These are phyloP conservation scores for Coprinopsis cinerea DNA, from an alignment of 768 basidiomycete species.

Conservation along the genomic window DNA sequence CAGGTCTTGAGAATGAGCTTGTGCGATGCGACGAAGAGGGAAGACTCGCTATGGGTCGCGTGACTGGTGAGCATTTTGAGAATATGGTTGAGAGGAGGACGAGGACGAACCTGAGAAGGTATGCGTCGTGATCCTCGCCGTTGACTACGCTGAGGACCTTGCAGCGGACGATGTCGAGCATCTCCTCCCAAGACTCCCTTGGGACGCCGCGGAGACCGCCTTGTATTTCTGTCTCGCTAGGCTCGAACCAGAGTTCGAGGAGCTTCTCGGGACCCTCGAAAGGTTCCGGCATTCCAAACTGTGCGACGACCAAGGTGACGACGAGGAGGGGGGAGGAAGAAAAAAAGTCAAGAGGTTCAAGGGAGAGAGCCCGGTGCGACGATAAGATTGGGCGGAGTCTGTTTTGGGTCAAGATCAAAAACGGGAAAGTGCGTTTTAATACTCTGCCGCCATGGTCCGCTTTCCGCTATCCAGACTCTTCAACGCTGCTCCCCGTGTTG, in stretches of 20 bases:
- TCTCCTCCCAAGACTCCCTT: slow-evolving; percentile 85
- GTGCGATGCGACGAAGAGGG: slow-evolving; percentile 91
- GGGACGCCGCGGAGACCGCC: slow-evolving; percentile 74
- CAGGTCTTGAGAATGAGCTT: slow-evolving; percentile 98
- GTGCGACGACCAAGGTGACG: no score
- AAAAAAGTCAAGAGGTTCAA: no score
- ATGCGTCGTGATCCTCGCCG: slow-evolving; percentile 90
- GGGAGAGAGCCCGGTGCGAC: no score
- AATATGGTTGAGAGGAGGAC: slow-evolving; percentile 7
- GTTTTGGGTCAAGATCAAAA: no score
- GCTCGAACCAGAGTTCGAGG: slow-evolving; percentile 96
- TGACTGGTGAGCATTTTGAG: slow-evolving; percentile 11
- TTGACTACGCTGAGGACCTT: slow-evolving; percentile 88
- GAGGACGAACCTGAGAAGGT: slow-evolving; percentile 79
- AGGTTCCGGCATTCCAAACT: slow-evolving; percentile 43
- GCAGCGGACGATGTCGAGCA: slow-evolving; percentile 96
- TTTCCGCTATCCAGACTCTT: slow-evolving; percentile 24
- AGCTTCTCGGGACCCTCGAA: slow-evolving; percentile 96
- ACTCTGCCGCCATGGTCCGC: slow-evolving; percentile 22
- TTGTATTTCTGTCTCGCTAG: slow-evolving; percentile 54
- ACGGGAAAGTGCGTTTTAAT: neutral
- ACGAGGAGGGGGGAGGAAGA: no score
- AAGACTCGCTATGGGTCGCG: slow-evolving; percentile 76
- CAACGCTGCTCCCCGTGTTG: slow-evolving; percentile 10
- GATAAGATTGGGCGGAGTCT: no score